These are phyloP conservation scores for Suhomyces vadensis DNA, from an alignment of 805 yeast species.

Conservation along the genomic window DNA sequence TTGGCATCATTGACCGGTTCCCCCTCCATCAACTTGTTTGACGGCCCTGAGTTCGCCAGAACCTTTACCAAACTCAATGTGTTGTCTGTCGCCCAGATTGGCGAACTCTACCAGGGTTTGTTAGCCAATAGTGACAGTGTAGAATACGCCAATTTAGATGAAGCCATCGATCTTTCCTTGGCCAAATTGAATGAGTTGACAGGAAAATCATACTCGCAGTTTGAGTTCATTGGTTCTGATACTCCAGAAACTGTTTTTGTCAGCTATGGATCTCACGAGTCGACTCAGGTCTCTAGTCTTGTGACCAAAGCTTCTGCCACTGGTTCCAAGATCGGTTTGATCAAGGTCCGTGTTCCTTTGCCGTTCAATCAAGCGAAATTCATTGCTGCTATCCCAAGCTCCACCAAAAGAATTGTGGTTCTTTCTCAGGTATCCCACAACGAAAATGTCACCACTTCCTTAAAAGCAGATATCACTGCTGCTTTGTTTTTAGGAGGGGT, in stretches of 20 bases:
- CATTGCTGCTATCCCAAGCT: slow-evolving; percentile 54
- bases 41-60: slow-evolving; percentile 68
- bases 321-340: slow-evolving; percentile 54
- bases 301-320: slow-evolving; percentile 33
- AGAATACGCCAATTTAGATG: slow-evolving; percentile 25
- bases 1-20: slow-evolving; percentile 50
- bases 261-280: slow-evolving; percentile 71
- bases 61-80: slow-evolving; percentile 50
- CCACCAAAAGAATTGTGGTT: slow-evolving; percentile 63
- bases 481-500: slow-evolving; percentile 58
- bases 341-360: slow-evolving; percentile 73
- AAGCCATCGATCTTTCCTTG: slow-evolving; percentile 49
- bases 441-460: slow-evolving; percentile 41
- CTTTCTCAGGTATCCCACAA: slow-evolving; percentile 52
- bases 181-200: slow-evolving; percentile 51
- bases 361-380: slow-evolving; percentile 75
- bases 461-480: slow-evolving; percentile 73
- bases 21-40: slow-evolving; percentile 74
- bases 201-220: slow-evolving; percentile 56
- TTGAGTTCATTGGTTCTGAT: slow-evolving; percentile 67
- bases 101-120: slow-evolving; percentile 40
- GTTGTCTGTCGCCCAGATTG: slow-evolving; percentile 44
- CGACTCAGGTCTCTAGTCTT: slow-evolving; percentile 51
- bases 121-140: slow-evolving; percentile 22
- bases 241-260: slow-evolving; percentile 76